Evolutionary conservation across 2,329 filamentous ascomycete species (phyloP), one percentile per base, ranked within the genome.

Genomic region (Leptosphaerulina australis): DNA sequence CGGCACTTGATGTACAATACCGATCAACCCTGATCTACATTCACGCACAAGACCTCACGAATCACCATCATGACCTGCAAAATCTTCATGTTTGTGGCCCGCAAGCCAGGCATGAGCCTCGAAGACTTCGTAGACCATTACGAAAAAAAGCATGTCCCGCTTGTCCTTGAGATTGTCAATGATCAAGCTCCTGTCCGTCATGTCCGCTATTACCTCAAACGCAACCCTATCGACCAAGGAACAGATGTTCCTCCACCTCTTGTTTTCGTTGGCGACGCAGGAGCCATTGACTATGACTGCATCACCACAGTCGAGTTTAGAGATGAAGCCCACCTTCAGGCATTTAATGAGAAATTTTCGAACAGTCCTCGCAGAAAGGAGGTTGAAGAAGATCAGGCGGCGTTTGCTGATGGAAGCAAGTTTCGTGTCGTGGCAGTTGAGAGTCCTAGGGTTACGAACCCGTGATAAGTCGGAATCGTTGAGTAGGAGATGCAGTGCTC

Each of bases 201-300:
- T 33, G 60, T 58, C 15, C 53, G 64, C 12, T 49, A 65, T 50
- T 66, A 67, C 33, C 24, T 64, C 10, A 56, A 64, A 20, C 55
- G 56, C 12, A 18, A 34, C 11, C 44, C 51, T 40, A 47, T 14
- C 8, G 37, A 30, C n/a, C 28, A 46, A 20, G 44, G 34, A 5
- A 34, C 10, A 3, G 28, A 34, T 2, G 21, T 37, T 12, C 43
- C 48, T 39, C 45, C 44, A 14, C 50, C 46, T 3, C 45, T 45
- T 5, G 41, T 58, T 3, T 41, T 56, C 9, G n/a, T 56, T 3
- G 56, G 50, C 14, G 36, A 43, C 9, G 39, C 53, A 14, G 43
- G 38, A 3, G 44, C 46, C 2, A 37, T 59, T 17, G 36, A 49
- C 18, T 63, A 55, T 31, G 62, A 67, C 38, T 64, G 56, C 11